phyloP scores from a whole-genome alignment of 805 yeast species.

The Candida verbasci region DNA sequence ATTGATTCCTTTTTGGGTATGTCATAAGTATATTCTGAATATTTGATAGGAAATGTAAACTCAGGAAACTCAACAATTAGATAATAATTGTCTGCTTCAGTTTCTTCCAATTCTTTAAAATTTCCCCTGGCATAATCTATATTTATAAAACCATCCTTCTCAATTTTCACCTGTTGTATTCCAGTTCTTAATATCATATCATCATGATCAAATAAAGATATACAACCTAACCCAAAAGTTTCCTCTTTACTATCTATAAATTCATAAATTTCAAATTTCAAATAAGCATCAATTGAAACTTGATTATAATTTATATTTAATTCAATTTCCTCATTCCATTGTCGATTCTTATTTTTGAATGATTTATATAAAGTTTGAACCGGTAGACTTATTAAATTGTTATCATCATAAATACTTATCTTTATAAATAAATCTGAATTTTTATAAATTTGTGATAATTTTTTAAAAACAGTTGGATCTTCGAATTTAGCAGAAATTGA shows the following conservation, averaged over 20 bases:
- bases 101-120: constrained; percentile 13
- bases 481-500: constrained; percentile 30
- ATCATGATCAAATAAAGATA: constrained; percentile 51
- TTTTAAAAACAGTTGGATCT: constrained; percentile 31
- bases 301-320: constrained; percentile 72
- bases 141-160: constrained; percentile 14
- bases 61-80: constrained; percentile 39
- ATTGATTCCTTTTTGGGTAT: constrained; percentile 2
- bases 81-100: constrained; percentile 14
- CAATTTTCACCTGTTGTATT: constrained; percentile 46
- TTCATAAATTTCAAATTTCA: constrained; percentile 66
- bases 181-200: constrained; percentile 67
- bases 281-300: constrained; percentile 56
- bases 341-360: constrained; percentile 31
- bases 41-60: constrained; percentile 40
- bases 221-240: constrained; percentile 57
- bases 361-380: constrained; percentile 33
- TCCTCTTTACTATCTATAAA: constrained; percentile 49
- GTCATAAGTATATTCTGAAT: constrained; percentile 29
- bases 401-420: constrained; percentile 26
- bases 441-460: constrained; percentile 23
- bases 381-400: constrained; percentile 23
- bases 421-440: constrained; percentile 34
- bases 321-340: constrained; percentile 72
- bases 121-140: constrained; percentile 11